Conservation (phyloP, 352 stramenopile genomes). For the Pythium periplocum region DNA sequence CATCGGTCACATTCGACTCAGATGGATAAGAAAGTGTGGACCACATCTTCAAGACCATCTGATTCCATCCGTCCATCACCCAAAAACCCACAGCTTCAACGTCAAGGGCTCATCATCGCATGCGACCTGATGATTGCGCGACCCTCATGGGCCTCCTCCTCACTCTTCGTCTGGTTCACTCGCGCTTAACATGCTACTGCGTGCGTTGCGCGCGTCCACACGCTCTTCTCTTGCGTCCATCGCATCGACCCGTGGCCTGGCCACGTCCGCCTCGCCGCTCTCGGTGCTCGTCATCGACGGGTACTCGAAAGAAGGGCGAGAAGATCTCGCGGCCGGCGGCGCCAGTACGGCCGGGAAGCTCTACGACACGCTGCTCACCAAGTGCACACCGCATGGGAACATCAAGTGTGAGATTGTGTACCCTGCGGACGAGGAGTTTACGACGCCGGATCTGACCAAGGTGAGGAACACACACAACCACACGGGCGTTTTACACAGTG, state of each 20-base stretch:
- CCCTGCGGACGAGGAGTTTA: slow-evolving; percentile 60
- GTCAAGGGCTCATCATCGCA: no score
- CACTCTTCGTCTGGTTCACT: no score
- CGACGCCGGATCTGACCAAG: slow-evolving; percentile 49
- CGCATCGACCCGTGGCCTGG: no score
- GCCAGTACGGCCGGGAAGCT: slow-evolving; percentile 66
- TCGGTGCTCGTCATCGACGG: slow-evolving; percentile 74
- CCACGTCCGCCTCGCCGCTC: slow-evolving; percentile 21
- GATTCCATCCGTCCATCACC: no score
- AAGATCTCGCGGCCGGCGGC: slow-evolving; percentile 57
- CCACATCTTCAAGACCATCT: no score
- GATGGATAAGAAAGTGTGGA: no score
- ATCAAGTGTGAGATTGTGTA: slow-evolving; percentile 55
- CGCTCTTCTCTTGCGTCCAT: slow-evolving; percentile 8
- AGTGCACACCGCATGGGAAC: slow-evolving; percentile 50
- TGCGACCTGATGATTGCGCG: no score
- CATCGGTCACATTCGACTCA: no score
- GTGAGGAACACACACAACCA: slow-evolving; percentile 11
- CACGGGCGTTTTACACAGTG: no score
- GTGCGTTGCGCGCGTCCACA: slow-evolving; percentile 5
- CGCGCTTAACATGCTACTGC: slow-evolving; percentile 4
- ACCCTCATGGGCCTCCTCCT: no score
- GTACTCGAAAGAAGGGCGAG: slow-evolving; percentile 64
- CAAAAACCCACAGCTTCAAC: no score
- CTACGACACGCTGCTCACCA: slow-evolving; percentile 56